These are phyloP conservation scores for Metrosideros polymorpha DNA, from an alignment of 441 rosid species.

Conservation along the genomic window DNA sequence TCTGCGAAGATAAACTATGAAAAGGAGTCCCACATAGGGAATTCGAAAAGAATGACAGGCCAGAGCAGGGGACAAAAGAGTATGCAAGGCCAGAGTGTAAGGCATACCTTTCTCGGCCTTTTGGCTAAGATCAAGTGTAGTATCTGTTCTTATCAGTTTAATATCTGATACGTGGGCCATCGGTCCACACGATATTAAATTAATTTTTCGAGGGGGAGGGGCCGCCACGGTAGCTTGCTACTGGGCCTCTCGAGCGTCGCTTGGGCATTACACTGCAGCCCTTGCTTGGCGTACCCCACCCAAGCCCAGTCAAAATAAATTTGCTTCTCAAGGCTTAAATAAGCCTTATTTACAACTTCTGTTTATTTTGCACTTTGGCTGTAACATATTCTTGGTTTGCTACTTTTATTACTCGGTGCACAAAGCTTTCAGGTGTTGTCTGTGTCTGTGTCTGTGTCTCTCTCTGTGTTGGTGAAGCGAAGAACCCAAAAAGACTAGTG, in stretches of 20 bases:
- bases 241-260: no score
- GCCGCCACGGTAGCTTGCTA: rapidly evolving
- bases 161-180: neutral
- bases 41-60: neutral
- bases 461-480: no score
- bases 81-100: rapidly evolving
- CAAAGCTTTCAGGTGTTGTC: neutral
- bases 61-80: neutral
- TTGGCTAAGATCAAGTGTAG: conserved; percentile 7
- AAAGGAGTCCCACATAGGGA: neutral
- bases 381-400: no score
- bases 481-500: neutral
- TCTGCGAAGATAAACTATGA: neutral
- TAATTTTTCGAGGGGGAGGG: neutral
- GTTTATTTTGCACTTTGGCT: no score
- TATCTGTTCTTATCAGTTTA: conserved; percentile 3
- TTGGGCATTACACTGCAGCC: neutral
- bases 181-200: neutral
- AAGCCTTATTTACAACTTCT: no score
- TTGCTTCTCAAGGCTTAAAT: no score
- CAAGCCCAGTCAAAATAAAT: neutral
- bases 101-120: conserved; percentile 4
- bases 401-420: no score
- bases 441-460: neutral
- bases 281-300: neutral